Evolutionary conservation across 192 early-diverging fungal genomes (phyloP), one percentile per base, ranked within the genome.

Genomic region (Umbelopsis sp.): DNA sequence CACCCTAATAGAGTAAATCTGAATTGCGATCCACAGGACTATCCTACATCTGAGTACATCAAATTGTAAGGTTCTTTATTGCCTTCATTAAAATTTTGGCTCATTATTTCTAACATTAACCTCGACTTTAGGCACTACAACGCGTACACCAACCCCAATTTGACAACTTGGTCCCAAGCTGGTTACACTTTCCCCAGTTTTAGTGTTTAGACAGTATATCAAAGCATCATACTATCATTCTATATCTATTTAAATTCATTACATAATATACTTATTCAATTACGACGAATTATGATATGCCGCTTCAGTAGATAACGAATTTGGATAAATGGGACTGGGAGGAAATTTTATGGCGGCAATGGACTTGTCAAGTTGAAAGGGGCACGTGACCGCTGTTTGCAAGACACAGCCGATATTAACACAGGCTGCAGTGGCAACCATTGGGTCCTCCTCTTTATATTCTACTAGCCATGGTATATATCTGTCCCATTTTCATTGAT

Each of bases 381-480:
- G 34, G 4, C 56, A 62, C 56, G 56, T 62, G 56, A 62, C 31
- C 25, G 47, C 14, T 16, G 20, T 17, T 49, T 4, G 2, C 56
- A 34, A 3, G 29, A 17, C 26, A 14, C 10, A 22, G 56, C 29
- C 31, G 56, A 29, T 32, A 17, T 34, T 62, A 26, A 34, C 26
- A 62, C 31, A 29, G 16, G 31, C 32, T 4, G 4, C 8, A 62
- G 31, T 12, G 12, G 31, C 56, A 31, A 34, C 56, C 29, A 29
- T 34, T 62, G 29, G 26, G 34, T 62, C 56, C 31, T 62, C 56
- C 56, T 62, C 56, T 62, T 62, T 62, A 62, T 62, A 34, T 62
- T 62, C 31, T n/a, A 17, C 7, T 62, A 29, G 56, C 56, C 56
- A 62, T 62, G 56, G 56, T 62, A 62, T 62, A 62, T 62, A 62